These are phyloP conservation scores for Aspergillus sp. DNA, from an alignment of 2,329 filamentous ascomycete genomes.

Conservation along the genomic window DNA sequence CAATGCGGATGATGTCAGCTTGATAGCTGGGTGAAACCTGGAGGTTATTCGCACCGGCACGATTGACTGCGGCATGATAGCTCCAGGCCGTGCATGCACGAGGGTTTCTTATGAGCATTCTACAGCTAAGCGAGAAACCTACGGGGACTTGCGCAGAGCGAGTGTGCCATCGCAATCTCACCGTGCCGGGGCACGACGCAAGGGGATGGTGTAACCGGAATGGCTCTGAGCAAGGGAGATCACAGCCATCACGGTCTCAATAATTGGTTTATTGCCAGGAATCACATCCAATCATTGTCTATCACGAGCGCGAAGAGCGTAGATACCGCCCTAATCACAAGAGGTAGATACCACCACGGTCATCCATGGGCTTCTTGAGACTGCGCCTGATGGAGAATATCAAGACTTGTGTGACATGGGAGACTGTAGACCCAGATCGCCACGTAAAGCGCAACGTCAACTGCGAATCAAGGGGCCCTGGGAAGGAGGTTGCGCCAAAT, in stretches of 20 bases:
- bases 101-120: neutral
- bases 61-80: neutral
- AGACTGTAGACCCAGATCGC: neutral
- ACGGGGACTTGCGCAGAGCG: neutral
- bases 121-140: neutral
- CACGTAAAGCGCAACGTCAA: neutral
- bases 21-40: neutral
- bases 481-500: neutral
- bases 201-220: constrained; percentile 4
- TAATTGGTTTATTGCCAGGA: neutral
- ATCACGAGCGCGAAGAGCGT: no score
- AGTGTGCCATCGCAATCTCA: neutral
- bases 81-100: neutral
- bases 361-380: no score
- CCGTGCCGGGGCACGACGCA: constrained; percentile 1
- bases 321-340: no score
- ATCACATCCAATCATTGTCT: neutral
- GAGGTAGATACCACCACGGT: no score
- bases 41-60: neutral
- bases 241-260: neutral
- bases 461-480: neutral
- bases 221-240: constrained; percentile 7
- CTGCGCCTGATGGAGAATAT: no score
- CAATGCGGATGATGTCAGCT: neutral
- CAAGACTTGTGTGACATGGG: no score